These are phyloP conservation scores for Planoprotostelium fungivorum DNA, from an alignment of 78 protist genomes.

Conservation along the genomic window DNA sequence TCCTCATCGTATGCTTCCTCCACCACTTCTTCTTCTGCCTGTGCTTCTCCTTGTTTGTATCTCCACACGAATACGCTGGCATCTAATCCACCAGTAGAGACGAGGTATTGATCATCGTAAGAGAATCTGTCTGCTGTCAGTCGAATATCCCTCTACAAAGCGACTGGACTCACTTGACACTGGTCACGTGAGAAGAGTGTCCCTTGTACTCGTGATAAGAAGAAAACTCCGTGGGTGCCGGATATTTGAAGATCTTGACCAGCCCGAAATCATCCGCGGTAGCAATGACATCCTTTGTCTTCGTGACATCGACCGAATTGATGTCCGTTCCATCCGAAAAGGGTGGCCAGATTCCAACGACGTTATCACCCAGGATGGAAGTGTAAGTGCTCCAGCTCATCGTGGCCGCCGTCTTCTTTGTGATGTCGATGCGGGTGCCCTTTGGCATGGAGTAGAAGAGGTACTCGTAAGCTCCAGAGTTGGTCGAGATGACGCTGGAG, in stretches of 20 bases:
- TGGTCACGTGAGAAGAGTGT: slow-evolving; percentile 49
- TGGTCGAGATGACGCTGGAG: not conserved
- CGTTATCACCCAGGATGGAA: slow-evolving; percentile 19
- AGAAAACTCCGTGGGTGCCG: slow-evolving; percentile 10
- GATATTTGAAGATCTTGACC: slow-evolving; percentile 57
- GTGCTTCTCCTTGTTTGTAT: not conserved
- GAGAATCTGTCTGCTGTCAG: not conserved
- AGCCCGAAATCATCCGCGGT: slow-evolving; percentile 58
- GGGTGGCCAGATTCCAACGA: slow-evolving; percentile 30
- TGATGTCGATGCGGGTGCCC: not conserved
- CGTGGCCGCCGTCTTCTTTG: not conserved
- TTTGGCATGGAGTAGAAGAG: not conserved
- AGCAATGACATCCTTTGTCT: slow-evolving; percentile 7
- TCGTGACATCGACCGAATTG: slow-evolving; percentile 5
- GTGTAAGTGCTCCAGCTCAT: slow-evolving; percentile 17
- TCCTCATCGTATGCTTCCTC: not conserved
- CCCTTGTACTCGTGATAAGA: not conserved
- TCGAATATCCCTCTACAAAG: not conserved
- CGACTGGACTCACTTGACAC: not conserved
- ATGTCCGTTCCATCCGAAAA: slow-evolving; percentile 7
- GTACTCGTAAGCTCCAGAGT: slow-evolving; percentile 14
- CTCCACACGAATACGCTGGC: slow-evolving; percentile 21
- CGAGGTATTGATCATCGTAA: slow-evolving; percentile 4
- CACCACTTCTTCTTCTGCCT: not conserved
- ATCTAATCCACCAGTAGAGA: slow-evolving; percentile 35